Evolutionary conservation across 73 alveolate genomes (phyloP).

Genomic region (Paramecium caudatum): DNA sequence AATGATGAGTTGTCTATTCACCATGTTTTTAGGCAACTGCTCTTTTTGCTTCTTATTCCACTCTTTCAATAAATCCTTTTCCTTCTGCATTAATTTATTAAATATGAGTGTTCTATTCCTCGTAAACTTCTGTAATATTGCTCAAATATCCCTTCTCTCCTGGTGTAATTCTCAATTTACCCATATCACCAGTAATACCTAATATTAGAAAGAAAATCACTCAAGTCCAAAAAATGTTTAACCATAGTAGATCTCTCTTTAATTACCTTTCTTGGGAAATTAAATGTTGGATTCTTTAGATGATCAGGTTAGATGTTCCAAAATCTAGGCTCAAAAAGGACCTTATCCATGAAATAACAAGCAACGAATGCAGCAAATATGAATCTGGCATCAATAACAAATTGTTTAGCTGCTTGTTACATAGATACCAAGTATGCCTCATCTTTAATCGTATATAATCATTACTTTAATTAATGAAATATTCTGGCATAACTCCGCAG

Average conservation of each 20-base stretch:
- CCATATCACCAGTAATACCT: conserved; percentile 34
- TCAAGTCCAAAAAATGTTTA: conserved; percentile 51
- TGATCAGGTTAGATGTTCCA: conserved; percentile 13
- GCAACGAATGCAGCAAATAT: conserved; percentile 40
- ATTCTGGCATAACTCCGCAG: conserved; percentile 71
- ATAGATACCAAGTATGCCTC: conserved; percentile 13
- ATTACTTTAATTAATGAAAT: conserved; percentile 67
- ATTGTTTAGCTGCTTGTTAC: not conserved
- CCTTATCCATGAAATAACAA: not conserved
- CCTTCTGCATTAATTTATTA: conserved; percentile 60
- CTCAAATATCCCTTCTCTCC: not conserved
- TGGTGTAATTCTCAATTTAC: not conserved
- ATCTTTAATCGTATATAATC: not conserved
- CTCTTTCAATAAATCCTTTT: conserved; percentile 72
- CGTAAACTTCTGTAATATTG: not conserved
- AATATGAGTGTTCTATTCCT: conserved; percentile 1
- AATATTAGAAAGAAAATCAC: not conserved
- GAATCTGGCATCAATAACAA: conserved; percentile 24
- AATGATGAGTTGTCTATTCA: not conserved
- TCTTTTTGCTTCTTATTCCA: conserved; percentile 46
- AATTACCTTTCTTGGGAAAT: not conserved
- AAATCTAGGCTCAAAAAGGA: conserved; percentile 14
- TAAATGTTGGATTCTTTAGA: not conserved
- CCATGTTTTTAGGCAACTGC: conserved; percentile 29
- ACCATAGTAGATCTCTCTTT: conserved; percentile 24